Evolutionary conservation across 192 early-diverging fungal species (phyloP).

Genomic region (Umbelopsis vinacea): DNA sequence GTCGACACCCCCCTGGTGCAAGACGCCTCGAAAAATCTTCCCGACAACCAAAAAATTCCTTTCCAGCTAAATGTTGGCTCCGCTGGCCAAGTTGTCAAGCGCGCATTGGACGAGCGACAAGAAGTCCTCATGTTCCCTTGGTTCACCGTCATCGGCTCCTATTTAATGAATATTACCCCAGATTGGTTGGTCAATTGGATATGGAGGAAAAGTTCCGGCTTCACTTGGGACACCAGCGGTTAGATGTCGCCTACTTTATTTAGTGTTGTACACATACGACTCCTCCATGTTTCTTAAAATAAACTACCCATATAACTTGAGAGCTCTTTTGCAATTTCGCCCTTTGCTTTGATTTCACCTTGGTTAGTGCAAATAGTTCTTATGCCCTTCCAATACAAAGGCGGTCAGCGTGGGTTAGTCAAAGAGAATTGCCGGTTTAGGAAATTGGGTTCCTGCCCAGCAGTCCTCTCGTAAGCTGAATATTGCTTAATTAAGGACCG

Average conservation of each 20-base stretch:
- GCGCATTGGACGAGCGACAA: slow-evolving; percentile 18
- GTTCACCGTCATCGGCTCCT: slow-evolving; percentile 1
- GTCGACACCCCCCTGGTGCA: slow-evolving; percentile 12
- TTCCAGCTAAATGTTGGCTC: neutral
- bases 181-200: slow-evolving; percentile 24
- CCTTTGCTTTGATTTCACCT: no score
- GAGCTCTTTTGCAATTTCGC: no score
- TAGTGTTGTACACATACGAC: neutral
- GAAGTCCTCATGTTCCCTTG: slow-evolving; percentile 28
- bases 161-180: slow-evolving; percentile 19
- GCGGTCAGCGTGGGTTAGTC: no score
- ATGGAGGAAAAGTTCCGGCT: neutral
- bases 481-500: no score
- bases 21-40: slow-evolving; percentile 3
- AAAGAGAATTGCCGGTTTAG: neutral
- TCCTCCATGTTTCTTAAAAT: neutral
- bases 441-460: no score
- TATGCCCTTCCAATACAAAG: no score
- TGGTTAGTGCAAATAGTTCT: no score
- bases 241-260: neutral
- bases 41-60: neutral
- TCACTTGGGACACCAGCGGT: slow-evolving; percentile 12
- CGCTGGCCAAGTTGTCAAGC: slow-evolving; percentile 12
- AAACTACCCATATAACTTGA: neutral
- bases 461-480: no score